Percentiles rank a stretch among this genome's conserved stretches.
phyloP scores from a whole-genome alignment of 441 rosid genomes.

The Populus hybrid region DNA sequence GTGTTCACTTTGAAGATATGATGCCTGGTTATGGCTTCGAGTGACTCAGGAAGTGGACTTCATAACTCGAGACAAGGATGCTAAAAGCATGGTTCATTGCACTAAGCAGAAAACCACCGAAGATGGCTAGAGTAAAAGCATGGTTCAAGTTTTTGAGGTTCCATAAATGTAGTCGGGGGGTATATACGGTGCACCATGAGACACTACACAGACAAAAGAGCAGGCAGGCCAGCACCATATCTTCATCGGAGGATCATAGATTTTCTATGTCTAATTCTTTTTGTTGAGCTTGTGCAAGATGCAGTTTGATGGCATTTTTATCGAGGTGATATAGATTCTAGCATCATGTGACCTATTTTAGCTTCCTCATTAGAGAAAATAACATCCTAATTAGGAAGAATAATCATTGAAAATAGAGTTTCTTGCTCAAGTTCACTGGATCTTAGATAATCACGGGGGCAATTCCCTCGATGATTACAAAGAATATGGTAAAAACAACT shows the following conservation, averaged over 20 bases:
- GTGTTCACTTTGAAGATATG: too few species aligned
- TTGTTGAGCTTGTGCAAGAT: not conserved
- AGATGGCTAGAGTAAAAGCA: slow-evolving; percentile 13
- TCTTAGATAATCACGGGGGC: not conserved
- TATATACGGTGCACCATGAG: slow-evolving; percentile 17
- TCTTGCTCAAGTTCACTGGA: slow-evolving; percentile 17
- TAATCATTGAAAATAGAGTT: not conserved
- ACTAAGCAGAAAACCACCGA: slow-evolving; percentile 17
- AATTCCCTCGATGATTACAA: not conserved
- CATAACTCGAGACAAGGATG: not conserved
- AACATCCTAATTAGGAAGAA: slow-evolving; percentile 3
- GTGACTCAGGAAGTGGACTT: not conserved
- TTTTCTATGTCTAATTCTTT: slow-evolving; percentile 12
- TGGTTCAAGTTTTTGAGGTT: not conserved
- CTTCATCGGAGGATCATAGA: slow-evolving; percentile 14
- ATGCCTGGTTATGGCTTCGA: not conserved
- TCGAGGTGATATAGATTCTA: too few species aligned
- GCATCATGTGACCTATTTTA: slow-evolving; percentile 1
- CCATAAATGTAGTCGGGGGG: not conserved
- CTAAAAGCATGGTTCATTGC: slow-evolving; percentile 21
- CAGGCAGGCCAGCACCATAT: slow-evolving; percentile 7
- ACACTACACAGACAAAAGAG: slow-evolving; percentile 4
- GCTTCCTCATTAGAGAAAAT: not conserved
- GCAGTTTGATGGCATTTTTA: not conserved
- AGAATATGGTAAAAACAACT: not conserved